Base-by-base conservation (phyloP, 1,284 basidiomycete species). In the Austropuccinia psidii region DNA sequence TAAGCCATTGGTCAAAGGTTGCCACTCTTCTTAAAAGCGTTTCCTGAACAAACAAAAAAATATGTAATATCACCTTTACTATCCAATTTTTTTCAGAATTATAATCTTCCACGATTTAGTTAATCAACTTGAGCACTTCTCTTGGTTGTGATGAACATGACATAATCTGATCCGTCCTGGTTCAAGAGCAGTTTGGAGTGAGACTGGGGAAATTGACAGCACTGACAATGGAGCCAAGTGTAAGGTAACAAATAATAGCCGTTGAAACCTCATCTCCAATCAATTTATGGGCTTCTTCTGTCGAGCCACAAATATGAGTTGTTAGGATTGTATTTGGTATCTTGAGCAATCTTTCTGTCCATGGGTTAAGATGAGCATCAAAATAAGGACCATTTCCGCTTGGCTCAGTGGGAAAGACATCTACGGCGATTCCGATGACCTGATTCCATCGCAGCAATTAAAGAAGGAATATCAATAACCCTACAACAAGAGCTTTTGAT, bases 131-230 rank as follows among this genome's bases (percentile, higher is more conserved):
- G 80, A 99, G 88, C 64, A 98, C 94, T 86, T 96, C 95, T 55
- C 96, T 83, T 95, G 90, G 84, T 98, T 98, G 82, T 86, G 87
- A 85, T 99, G 95, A 64, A 98, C 91, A 83, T 98, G 89, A 83
- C 96, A 98, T 57, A 99, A 84, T 76, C 95, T 90, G 77, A 98
- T 88, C 77, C 89, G 85, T 13, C 87, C 86, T 67, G 82, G 81
- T 49, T 82, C 83, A 19, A 91, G 88, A 80, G 97, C 95, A 64
- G 91, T 87, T 75, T 95, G 90, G 49, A 99, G 85, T 83, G 95
- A 91, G 78, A 99, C 95, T 83, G 75, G 95, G 95, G 87, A 99
- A 98, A 85, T 98, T 98, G 85, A 98, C 95, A 0, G 93, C 88
- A 58, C 93, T 93, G 67, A 93, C 78, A 6, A 91, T 90, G 21